phyloP scores from a whole-genome alignment of 352 stramenopile species.

The Plasmopara viticola region DNA sequence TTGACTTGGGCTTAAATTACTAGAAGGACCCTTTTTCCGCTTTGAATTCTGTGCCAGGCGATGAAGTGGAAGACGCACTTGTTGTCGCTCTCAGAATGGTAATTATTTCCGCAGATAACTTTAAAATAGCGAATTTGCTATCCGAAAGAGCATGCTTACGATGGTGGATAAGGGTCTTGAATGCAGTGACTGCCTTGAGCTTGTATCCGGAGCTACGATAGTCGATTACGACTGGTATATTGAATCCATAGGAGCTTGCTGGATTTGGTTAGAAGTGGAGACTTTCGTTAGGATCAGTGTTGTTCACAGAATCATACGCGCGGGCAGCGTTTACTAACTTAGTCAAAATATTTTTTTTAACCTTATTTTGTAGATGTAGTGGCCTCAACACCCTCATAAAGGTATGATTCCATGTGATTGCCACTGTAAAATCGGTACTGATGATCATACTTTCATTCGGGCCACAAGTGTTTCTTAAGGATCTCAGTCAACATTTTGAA shows the following conservation, averaged over 20 bases:
- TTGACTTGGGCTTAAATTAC: slow-evolving; percentile 6
- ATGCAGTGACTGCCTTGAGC: slow-evolving; percentile 14
- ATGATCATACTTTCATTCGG: no score
- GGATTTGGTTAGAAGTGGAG: slow-evolving; percentile 3
- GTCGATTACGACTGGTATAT: slow-evolving; percentile 15
- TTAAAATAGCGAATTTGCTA: not conserved
- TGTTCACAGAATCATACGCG: slow-evolving; percentile 1
- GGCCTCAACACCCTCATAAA: no score
- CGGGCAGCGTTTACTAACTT: not conserved
- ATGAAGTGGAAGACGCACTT: slow-evolving; percentile 7
- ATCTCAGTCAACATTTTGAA: no score
- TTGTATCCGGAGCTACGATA: slow-evolving; percentile 9
- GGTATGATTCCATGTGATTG: no score
- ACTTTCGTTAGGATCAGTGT: slow-evolving; percentile 2
- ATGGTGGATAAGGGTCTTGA: slow-evolving; percentile 15
- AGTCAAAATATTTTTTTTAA: no score
- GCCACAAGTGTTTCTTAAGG: no score
- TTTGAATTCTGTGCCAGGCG: slow-evolving; percentile 1
- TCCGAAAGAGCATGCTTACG: slow-evolving; percentile 15
- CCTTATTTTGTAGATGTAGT: no score
- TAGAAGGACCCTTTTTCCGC: slow-evolving; percentile 5
- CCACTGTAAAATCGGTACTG: no score
- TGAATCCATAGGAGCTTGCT: slow-evolving; percentile 34
- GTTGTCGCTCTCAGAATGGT: not conserved
- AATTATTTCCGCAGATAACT: not conserved